These are phyloP conservation scores for Yamadazyma spencermartinsiae DNA, from an alignment of 1,139 yeast species.

Conservation along the genomic window DNA sequence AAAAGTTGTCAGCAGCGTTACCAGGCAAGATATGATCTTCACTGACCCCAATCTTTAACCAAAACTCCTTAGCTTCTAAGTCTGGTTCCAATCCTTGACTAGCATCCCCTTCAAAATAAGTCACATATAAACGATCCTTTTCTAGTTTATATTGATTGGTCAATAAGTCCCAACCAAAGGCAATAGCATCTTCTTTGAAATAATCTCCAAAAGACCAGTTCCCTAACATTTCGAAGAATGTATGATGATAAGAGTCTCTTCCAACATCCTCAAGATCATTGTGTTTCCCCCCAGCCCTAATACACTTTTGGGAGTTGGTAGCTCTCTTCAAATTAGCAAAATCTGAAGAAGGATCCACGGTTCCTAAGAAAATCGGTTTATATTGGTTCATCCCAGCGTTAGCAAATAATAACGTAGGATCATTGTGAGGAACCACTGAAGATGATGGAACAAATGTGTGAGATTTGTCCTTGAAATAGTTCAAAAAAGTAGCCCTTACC, in stretches of 20 bases:
- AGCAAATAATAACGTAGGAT: constrained; percentile 92
- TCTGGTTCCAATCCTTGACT: constrained; percentile 87
- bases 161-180: constrained; percentile 86
- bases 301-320: constrained; percentile 94
- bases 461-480: constrained; percentile 62
- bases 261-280: constrained; percentile 99
- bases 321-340: constrained; percentile 85
- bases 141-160: constrained; percentile 81
- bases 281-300: constrained; percentile 99
- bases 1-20: constrained; percentile 84
- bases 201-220: constrained; percentile 99
- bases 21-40: constrained; percentile 95
- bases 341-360: constrained; percentile 92
- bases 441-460: constrained; percentile 91
- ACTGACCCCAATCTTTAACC: constrained; percentile 86
- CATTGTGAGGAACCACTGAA: constrained; percentile 95
- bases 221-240: constrained; percentile 98
- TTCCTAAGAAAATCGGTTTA: constrained; percentile 94
- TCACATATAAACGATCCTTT: constrained; percentile 80
- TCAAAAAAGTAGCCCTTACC: constrained; percentile 86
- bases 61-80: constrained; percentile 83
- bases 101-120: constrained; percentile 93
- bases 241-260: constrained; percentile 94
- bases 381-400: constrained; percentile 99
- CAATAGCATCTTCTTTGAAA: constrained; percentile 90